Percentiles rank a stretch among this genome's conserved stretches.
Conservation (phyloP, 2,329 filamentous ascomycete species). For the Fonsecaea pugnacius region DNA sequence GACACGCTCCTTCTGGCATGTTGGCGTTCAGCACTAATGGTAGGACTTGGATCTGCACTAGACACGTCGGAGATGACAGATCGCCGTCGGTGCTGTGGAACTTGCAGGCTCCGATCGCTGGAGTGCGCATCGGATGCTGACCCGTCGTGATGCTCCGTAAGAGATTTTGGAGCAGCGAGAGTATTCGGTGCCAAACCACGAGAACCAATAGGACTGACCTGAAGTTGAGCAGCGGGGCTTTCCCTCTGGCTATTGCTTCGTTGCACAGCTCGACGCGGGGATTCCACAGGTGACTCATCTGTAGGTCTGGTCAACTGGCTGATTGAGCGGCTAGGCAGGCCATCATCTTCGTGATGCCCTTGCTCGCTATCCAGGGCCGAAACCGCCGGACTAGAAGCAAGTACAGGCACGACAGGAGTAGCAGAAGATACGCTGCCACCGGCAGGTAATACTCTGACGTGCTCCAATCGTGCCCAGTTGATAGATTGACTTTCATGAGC, state of each 20-base stretch:
- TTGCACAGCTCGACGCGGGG: conserved; percentile 12
- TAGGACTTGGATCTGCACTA: conserved; percentile 29
- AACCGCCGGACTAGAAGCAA: conserved; percentile 28
- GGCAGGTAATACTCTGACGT: neutral
- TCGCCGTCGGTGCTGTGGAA: conserved; percentile 23
- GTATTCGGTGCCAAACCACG: conserved; percentile 1
- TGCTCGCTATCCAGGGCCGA: conserved; percentile 31
- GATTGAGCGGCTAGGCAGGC: conserved; percentile 28
- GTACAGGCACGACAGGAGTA: conserved; percentile 3
- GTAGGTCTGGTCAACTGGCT: conserved; percentile 29
- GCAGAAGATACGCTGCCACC: neutral
- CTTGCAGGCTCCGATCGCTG: conserved; percentile 25
- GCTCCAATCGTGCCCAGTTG: neutral
- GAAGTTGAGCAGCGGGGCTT: conserved; percentile 1
- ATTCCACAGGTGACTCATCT: conserved; percentile 26
- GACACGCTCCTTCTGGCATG: conserved; percentile 26
- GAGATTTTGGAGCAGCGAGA: conserved; percentile 18
- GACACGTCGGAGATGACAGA: conserved; percentile 36
- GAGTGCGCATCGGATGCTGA: conserved; percentile 15
- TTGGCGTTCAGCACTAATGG: conserved; percentile 3
- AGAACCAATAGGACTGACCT: neutral
- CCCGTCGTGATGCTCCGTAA: conserved; percentile 11
- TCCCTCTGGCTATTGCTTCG: conserved; percentile 6
- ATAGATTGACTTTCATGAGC: neutral
- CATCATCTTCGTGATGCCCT: conserved; percentile 20